These are phyloP conservation scores for Trichopus zeylanicus DNA, from an alignment of 116 monocot species.

Conservation along the genomic window DNA sequence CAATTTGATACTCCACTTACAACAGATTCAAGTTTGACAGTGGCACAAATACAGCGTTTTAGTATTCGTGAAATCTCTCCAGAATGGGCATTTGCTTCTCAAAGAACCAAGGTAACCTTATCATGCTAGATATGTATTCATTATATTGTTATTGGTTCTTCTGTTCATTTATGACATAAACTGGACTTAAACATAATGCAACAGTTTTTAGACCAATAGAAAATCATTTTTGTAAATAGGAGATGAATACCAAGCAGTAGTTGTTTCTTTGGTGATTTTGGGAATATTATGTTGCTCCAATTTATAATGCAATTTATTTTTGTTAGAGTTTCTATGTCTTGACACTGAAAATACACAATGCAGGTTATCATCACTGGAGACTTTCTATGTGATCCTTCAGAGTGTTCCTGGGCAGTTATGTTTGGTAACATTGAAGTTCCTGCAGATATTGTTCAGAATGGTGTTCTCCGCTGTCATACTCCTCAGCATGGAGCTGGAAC, in stretches of 20 bases:
- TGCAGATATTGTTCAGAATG: slow-evolving; percentile 65
- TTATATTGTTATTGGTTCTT: neutral
- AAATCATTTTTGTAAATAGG: too few relatives aligned
- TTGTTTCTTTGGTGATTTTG: too few relatives aligned
- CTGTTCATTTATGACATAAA: neutral
- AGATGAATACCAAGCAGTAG: too few relatives aligned
- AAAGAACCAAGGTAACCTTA: slow-evolving; percentile 64
- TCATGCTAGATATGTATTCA: neutral
- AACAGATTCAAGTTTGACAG: slow-evolving; percentile 25
- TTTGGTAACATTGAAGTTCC: slow-evolving; percentile 85
- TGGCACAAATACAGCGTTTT: slow-evolving; percentile 45
- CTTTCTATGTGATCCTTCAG: slow-evolving; percentile 53
- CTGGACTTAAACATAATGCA: neutral
- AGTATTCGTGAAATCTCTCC: slow-evolving; percentile 81
- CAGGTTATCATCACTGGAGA: slow-evolving; percentile 83
- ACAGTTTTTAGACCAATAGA: too few relatives aligned
- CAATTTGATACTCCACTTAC: slow-evolving; percentile 23
- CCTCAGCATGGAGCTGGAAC: slow-evolving; percentile 57
- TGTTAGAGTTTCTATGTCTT: neutral
- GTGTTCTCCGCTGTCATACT: slow-evolving; percentile 66
- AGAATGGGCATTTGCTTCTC: slow-evolving; percentile 77
- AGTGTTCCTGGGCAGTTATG: slow-evolving; percentile 53
- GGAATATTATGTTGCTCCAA: too few relatives aligned
- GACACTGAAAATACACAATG: neutral
- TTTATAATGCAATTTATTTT: too few relatives aligned